phyloP scores from a whole-genome alignment of 495 filamentous ascomycete genomes.

The Tetracladium setigerum region DNA sequence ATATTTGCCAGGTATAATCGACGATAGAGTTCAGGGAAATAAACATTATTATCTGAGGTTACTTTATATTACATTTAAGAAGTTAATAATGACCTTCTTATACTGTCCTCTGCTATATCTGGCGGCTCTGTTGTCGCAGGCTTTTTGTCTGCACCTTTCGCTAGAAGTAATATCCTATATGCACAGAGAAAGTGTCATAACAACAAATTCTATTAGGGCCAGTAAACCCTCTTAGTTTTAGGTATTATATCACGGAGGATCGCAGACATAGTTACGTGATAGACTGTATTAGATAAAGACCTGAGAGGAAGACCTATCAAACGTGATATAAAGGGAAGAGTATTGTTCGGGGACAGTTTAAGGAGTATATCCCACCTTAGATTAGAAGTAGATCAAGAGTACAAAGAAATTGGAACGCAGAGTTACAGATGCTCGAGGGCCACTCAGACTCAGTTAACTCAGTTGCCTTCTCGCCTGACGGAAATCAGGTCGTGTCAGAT shows the following conservation, averaged over 20 bases:
- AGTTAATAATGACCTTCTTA: conserved; percentile 2
- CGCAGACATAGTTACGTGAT: no score
- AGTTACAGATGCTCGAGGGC: neutral
- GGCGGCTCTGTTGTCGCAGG: neutral
- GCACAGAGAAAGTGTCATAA: neutral
- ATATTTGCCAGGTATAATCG: conserved; percentile 7
- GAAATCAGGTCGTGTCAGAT: neutral
- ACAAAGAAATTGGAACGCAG: neutral
- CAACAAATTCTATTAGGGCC: neutral
- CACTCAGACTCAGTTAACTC: neutral
- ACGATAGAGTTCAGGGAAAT: conserved; percentile 1
- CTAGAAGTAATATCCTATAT: neutral
- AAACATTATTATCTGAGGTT: neutral
- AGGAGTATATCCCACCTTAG: neutral
- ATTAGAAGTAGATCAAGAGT: neutral
- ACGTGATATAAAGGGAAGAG: no score
- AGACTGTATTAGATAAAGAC: no score
- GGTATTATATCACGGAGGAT: neutral
- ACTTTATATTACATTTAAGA: conserved; percentile 1
- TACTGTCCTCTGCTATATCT: conserved; percentile 1
- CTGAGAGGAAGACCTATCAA: no score
- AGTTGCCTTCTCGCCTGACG: no score
- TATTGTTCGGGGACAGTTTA: conserved; percentile 1
- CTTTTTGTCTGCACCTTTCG: neutral
- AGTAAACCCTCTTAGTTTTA: neutral